A percentile compares a stretch with the other conserved stretches of the same genome.
These are phyloP conservation scores for Maudiozyma humilis DNA, from an alignment of 1,139 yeast species.

Conservation along the genomic window DNA sequence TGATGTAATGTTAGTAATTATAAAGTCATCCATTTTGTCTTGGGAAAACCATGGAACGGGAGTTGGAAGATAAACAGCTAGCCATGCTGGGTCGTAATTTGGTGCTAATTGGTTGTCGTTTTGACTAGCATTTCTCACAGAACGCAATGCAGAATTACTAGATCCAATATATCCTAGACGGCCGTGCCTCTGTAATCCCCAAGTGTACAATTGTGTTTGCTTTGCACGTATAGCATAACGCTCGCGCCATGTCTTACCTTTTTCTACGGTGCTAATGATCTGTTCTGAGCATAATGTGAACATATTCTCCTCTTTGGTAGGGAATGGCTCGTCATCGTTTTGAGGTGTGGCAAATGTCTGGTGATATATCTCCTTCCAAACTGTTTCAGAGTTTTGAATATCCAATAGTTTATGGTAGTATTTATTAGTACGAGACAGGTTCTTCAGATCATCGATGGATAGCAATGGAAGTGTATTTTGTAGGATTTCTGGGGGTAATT, in stretches of 20 bases:
- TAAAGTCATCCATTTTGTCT: slow-evolving; percentile 25
- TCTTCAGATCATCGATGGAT: slow-evolving; percentile 40
- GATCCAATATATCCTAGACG: slow-evolving; percentile 47
- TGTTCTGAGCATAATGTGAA: slow-evolving; percentile 27
- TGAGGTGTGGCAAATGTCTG: slow-evolving; percentile 41
- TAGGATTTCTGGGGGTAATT: slow-evolving; percentile 28
- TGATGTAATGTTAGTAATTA: slow-evolving; percentile 49
- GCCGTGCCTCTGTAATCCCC: slow-evolving; percentile 53
- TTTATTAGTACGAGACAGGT: slow-evolving; percentile 40
- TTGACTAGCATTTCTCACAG: slow-evolving; percentile 13
- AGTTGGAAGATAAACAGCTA: slow-evolving; percentile 40
- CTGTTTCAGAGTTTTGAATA: slow-evolving; percentile 33
- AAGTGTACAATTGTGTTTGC: slow-evolving; percentile 44
- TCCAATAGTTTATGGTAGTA: slow-evolving; percentile 29
- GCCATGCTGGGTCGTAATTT: slow-evolving; percentile 4
- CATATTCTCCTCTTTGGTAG: slow-evolving; percentile 16
- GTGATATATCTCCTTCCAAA: slow-evolving; percentile 42
- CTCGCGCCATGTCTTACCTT: slow-evolving; percentile 42
- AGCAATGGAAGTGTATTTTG: slow-evolving; percentile 30
- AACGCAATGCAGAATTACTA: slow-evolving; percentile 27
- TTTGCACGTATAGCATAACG: slow-evolving; percentile 39
- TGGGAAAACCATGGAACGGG: slow-evolving; percentile 31
- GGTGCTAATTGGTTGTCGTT: slow-evolving; percentile 16
- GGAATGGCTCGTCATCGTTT: slow-evolving; percentile 37
- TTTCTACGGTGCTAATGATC: slow-evolving; percentile 24